Base-by-base conservation (phyloP, 371 early-diverging fungal genomes). In the Astathelohania contejeani region DNA sequence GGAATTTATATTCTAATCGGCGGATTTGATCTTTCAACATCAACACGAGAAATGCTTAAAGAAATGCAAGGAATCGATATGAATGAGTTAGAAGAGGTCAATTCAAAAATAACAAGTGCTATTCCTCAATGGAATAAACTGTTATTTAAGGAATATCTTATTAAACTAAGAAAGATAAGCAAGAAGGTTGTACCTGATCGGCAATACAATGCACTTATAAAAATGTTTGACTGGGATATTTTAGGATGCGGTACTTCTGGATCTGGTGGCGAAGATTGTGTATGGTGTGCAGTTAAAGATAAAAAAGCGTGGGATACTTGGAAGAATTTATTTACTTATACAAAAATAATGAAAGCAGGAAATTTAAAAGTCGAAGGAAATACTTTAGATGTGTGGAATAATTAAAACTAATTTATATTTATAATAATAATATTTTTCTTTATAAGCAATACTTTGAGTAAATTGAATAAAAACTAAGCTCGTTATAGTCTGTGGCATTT, bases 181-280 rank as follows among this genome's bases (percentile, higher is more conserved):
- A 26, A 27, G 1, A 24, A 16, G 14, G 54, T 60, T 40, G 54
- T 60, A 7, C 61, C 61, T 1, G 23, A 48, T 18, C 27, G 18
- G 22, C 61, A 60, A 16, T 60, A 60, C 39, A 39, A 53, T 25
- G 27, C 49, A 22, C 28, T 60, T n/a, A 40, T 53, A 16, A 28
- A 60, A 12, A 60, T 54, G 6, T 53, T 40, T 35, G 20, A 35
- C 7, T 37, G 10, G 29, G 25, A 53, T 23, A 43, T 60, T 29
- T 20, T 38, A 40, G 61, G 61, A 28, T 60, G 61, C 35, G 61
- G 61, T 19, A 47, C 54, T 3, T 53, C 54, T 1, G 61, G 61
- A 7, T 49, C 61, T 28, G 61, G 61, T 1, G 61, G 61, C 10
- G 61, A 60, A 43, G 61, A 60, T 43, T 42, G 54, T 44, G 49